Evolutionary conservation across 495 filamentous ascomycete genomes (phyloP).

Genomic region (Penicillium alfredii): DNA sequence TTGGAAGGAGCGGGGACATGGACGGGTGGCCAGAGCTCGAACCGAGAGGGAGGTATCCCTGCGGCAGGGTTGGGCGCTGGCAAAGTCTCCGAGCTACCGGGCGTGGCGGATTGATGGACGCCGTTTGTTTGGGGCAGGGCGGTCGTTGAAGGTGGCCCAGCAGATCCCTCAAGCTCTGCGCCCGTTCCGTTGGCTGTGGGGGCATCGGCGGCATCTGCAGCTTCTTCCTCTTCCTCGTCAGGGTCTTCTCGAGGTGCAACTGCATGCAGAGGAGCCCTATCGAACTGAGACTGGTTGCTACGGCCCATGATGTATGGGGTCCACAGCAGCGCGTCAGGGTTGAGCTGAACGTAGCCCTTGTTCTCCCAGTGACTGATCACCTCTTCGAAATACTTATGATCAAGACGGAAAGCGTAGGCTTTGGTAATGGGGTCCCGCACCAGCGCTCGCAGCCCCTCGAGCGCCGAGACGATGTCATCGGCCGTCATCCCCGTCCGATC

Average conservation of each 20-base stretch:
- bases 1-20: conserved; percentile 44
- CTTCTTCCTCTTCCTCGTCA: conserved; percentile 58
- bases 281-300: conserved; percentile 75
- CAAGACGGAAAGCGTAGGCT: conserved; percentile 80
- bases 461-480: conserved; percentile 88
- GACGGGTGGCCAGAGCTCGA: conserved; percentile 81
- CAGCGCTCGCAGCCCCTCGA: conserved; percentile 82
- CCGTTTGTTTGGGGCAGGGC: conserved; percentile 32
- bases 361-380: conserved; percentile 81
- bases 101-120: conserved; percentile 14
- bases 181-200: conserved; percentile 13
- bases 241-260: conserved; percentile 73
- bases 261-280: conserved; percentile 76
- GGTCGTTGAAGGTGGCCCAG: conserved; percentile 36
- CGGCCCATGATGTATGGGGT: conserved; percentile 97
- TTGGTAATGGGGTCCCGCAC: conserved; percentile 85
- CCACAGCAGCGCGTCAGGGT: conserved; percentile 79
- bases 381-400: conserved; percentile 72
- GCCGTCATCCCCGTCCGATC: conserved; percentile 91
- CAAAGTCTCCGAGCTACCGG: conserved; percentile 4
- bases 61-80: conserved; percentile 31
- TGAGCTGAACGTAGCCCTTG: conserved; percentile 80
- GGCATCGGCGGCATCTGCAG: conserved; percentile 29
- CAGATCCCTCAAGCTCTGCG: conserved; percentile 25
- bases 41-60: conserved; percentile 69